Conservation (phyloP, 768 basidiomycete species). For the Termitomyces eurrhizus region DNA sequence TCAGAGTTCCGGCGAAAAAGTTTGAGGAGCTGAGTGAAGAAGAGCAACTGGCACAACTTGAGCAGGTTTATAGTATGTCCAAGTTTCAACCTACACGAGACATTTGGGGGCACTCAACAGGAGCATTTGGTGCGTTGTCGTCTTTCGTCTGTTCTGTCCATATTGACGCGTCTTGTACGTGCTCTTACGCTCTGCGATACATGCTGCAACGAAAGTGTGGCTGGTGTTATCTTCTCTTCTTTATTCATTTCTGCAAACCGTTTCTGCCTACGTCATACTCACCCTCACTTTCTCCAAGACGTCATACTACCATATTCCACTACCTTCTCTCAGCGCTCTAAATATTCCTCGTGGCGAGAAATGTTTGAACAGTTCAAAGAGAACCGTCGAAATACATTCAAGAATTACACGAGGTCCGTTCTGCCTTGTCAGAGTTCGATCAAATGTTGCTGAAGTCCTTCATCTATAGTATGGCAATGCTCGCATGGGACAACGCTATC, state of each 20-base stretch:
- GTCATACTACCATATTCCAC: constrained; percentile 33
- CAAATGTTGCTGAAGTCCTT: not conserved
- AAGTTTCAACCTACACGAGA: constrained; percentile 34
- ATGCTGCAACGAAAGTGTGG: not conserved
- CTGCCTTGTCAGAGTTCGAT: not conserved
- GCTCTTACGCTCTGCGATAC: not conserved
- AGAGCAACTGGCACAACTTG: constrained; percentile 33
- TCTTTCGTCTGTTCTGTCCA: not conserved
- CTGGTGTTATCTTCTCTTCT: not conserved
- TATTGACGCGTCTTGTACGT: not conserved
- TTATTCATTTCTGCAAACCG: not conserved
- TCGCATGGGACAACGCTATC: constrained; percentile 29
- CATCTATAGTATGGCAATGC: constrained; percentile 23
- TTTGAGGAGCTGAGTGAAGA: constrained; percentile 21
- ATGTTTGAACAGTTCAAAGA: constrained; percentile 24
- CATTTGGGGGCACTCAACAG: constrained; percentile 36
- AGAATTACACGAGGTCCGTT: constrained; percentile 28
- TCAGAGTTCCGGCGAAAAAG: constrained; percentile 14
- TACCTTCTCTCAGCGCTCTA: constrained; percentile 10
- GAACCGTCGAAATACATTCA: constrained; percentile 27
- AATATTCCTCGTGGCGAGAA: constrained; percentile 19
- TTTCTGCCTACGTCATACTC: not conserved
- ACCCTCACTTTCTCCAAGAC: constrained; percentile 29
- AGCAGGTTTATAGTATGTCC: constrained; percentile 30
- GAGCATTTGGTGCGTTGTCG: constrained; percentile 35